Base-by-base conservation (phyloP, 441 rosid genomes). In the Gossypium armourianum region DNA sequence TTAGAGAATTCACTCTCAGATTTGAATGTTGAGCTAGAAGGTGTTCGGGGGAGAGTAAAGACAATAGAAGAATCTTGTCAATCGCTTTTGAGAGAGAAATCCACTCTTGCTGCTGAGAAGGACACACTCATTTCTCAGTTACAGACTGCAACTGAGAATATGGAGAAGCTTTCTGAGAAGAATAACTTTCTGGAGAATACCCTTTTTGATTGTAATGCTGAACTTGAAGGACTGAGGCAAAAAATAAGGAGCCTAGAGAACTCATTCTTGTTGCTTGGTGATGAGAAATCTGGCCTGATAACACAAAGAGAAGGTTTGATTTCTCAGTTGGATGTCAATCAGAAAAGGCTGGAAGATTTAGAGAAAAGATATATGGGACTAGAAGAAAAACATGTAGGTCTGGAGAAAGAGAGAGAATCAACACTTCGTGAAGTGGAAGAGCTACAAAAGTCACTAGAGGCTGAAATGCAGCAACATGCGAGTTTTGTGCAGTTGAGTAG, bases 1-100 rank as follows among this genome's bases (percentile, higher is more conserved):
- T 76, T 87, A 61, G 99, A 91, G 88, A 90, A 90, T 74, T 94
- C 94, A 58, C 84, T 94, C 59, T 78, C 92, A 53, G 94, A 85
- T 79, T 77, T 94, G 87, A 92, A 87, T 72, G 86, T 81, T 9
- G 97, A 94, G 84, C 77, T 94, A 68, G 89, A 87, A 77, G 86
- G 83, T 67, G 83, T 83, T 73, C 82, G 93, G 74, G 86, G 77
- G 71, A 89, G 82, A 82, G 84, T 90, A 74, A 82, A 82, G 70
- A 72, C 75, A 26, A 71, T 90, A 71, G 97, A 94, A 85, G 90
- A 84, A 72, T 82, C 82, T 66, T 83, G 85, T 64, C 80, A 81
- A 66, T 79, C 80, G 63, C 89, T 91, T 24, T 16, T 80, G 63
- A 77, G 55, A 72, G 96, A 89, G 74, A 93, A 90, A 76, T 84